These are phyloP conservation scores for Breviolum minutum DNA, from an alignment of 73 alveolate genomes.

Conservation along the genomic window DNA sequence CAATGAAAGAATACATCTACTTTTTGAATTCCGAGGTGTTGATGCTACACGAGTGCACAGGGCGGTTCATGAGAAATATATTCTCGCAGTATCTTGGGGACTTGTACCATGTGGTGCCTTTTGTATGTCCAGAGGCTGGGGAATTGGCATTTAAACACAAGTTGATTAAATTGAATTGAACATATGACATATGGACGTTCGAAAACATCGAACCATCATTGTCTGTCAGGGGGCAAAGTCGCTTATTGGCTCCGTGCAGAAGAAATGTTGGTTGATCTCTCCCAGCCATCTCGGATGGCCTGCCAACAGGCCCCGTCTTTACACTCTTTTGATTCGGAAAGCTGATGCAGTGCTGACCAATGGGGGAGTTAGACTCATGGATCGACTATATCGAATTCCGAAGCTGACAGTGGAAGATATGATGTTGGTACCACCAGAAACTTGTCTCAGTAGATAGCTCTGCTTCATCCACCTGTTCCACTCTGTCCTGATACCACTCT, in stretches of 20 bases:
- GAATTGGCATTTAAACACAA: too few species aligned
- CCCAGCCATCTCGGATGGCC: slow-evolving; percentile 15
- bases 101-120: neutral
- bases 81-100: neutral
- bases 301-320: neutral
- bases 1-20: too few species aligned
- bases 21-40: neutral
- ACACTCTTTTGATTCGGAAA: neutral
- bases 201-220: too few species aligned
- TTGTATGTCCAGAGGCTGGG: neutral
- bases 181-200: too few species aligned
- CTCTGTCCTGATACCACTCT: too few species aligned
- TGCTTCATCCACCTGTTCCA: too few species aligned
- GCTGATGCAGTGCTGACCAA: neutral
- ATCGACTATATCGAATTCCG: neutral
- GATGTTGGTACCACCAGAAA: neutral
- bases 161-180: too few species aligned
- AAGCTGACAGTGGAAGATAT: neutral
- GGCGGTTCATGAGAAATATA: neutral
- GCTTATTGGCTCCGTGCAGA: neutral
- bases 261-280: neutral
- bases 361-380: neutral
- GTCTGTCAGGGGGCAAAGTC: neutral
- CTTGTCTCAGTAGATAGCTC: too few species aligned
- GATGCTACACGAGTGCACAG: neutral